phyloP scores from a whole-genome alignment of 176 grass and related monocot species.

The Aegilops sharonensis region DNA sequence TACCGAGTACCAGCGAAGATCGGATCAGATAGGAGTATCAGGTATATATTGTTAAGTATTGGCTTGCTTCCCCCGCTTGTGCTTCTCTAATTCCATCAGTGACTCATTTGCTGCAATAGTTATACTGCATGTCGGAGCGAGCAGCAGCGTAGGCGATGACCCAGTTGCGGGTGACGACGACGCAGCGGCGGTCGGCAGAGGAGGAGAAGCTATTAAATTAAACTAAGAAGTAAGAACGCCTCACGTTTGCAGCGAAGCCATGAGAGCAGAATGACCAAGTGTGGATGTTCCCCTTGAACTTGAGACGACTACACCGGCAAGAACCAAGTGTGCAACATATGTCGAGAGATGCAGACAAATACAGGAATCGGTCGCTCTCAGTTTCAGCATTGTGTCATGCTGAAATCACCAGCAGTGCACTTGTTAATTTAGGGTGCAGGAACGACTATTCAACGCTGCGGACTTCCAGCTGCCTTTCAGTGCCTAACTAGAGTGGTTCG shows the following conservation, averaged over 20 bases:
- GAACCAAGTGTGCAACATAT: background rate
- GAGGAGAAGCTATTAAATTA: background rate
- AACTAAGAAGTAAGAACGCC: background rate
- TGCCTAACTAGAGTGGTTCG: background rate
- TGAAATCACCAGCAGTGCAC: background rate
- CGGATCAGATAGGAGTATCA: background rate
- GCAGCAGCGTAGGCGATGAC: background rate
- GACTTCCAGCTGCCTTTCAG: background rate
- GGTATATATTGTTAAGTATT: background rate
- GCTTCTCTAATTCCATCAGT: conserved; percentile 27
- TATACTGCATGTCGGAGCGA: conserved; percentile 12
- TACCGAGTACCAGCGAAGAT: background rate
- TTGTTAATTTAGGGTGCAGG: background rate
- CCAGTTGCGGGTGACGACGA: background rate
- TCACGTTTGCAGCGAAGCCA: background rate
- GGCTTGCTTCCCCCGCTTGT: background rate
- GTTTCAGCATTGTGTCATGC: background rate
- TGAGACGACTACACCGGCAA: background rate
- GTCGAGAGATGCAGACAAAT: background rate
- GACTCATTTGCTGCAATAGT: background rate
- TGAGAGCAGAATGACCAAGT: background rate
- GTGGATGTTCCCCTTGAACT: background rate
- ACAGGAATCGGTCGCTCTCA: background rate
- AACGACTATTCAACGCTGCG: background rate
- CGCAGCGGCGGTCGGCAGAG: background rate